A percentile compares a stretch with the other conserved stretches of the same genome.
Evolutionary conservation across 164 flowering plant genomes (phyloP).

Genomic region (Aristolochia fimbriata): DNA sequence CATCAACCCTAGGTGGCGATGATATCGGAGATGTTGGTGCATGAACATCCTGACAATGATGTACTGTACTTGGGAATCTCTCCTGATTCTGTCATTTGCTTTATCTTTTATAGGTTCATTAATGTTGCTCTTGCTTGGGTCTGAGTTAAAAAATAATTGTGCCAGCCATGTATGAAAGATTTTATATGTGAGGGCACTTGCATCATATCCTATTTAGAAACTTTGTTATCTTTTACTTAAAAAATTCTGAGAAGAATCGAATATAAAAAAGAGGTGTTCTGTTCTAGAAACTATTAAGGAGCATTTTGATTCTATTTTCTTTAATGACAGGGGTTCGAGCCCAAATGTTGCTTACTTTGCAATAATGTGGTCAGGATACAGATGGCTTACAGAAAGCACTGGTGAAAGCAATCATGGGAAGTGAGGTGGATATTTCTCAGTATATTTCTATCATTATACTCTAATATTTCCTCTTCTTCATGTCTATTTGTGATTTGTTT

Average conservation of each 20-base stretch:
- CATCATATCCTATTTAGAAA: not conserved
- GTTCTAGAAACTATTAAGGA: slow-evolving; percentile 13
- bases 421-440: slow-evolving; percentile 47
- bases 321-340: slow-evolving; percentile 50
- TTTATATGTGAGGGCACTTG: not conserved
- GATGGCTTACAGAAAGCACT: slow-evolving; percentile 62
- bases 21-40: too few species aligned
- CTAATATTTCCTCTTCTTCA: not conserved
- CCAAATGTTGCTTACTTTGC: slow-evolving; percentile 77
- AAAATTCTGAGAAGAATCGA: not conserved
- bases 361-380: slow-evolving; percentile 82
- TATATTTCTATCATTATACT: not conserved
- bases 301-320: slow-evolving; percentile 45
- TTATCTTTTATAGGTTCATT: too few species aligned
- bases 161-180: not conserved
- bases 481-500: not conserved
- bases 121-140: too few species aligned
- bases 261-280: not conserved
- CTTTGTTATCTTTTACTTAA: too few species aligned
- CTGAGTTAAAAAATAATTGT: too few species aligned
- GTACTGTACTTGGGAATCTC: too few species aligned
- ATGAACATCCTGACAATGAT: too few species aligned
- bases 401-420: slow-evolving; percentile 63
- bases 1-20: too few species aligned
- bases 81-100: too few species aligned